Percentiles rank a stretch among this genome's conserved stretches.
Conservation (phyloP, 225 moss, liverwort and hornwort genomes). For the Antitrichia curtipendula region DNA sequence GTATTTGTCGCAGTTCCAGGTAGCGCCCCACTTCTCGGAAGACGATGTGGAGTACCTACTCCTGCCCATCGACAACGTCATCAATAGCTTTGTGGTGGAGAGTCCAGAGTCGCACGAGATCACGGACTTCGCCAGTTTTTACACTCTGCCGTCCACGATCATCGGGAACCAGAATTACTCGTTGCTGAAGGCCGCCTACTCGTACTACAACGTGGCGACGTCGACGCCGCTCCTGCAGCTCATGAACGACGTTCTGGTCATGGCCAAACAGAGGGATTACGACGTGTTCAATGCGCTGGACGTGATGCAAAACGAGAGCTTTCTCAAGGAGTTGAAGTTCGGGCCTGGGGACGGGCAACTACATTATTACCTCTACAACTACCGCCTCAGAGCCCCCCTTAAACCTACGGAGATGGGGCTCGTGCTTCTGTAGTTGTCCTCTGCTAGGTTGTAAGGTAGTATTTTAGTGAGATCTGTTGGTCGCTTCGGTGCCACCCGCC, state of each 20-base stretch:
- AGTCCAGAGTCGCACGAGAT: conserved; percentile 62
- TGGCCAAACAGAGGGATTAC: conserved; percentile 82
- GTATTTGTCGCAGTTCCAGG: conserved; percentile 61
- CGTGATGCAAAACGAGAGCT: conserved; percentile 94
- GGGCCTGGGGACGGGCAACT: conserved; percentile 95
- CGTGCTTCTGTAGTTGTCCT: conserved; percentile 57
- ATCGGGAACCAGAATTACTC: conserved; percentile 90
- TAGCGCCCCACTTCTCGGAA: conserved; percentile 67
- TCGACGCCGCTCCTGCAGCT: conserved; percentile 71
- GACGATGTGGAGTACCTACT: conserved; percentile 82
- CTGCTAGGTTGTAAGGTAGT: background rate
- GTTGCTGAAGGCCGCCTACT: conserved; percentile 86
- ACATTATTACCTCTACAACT: conserved; percentile 95
- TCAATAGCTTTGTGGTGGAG: conserved; percentile 93
- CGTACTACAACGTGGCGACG: conserved; percentile 93
- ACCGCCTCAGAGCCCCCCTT: conserved; percentile 61
- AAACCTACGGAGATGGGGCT: conserved; percentile 82
- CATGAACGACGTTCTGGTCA: conserved; percentile 77
- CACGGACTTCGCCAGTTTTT: conserved; percentile 90
- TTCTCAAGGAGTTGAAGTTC: conserved; percentile 91
- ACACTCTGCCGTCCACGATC: conserved; percentile 86
- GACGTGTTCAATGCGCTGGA: conserved; percentile 96
- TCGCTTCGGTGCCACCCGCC: background rate
- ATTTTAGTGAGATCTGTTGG: background rate
- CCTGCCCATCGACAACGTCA: conserved; percentile 67